Evolutionary conservation across 148 eudicot genomes (phyloP).

Genomic region (Euryodendron excelsum): DNA sequence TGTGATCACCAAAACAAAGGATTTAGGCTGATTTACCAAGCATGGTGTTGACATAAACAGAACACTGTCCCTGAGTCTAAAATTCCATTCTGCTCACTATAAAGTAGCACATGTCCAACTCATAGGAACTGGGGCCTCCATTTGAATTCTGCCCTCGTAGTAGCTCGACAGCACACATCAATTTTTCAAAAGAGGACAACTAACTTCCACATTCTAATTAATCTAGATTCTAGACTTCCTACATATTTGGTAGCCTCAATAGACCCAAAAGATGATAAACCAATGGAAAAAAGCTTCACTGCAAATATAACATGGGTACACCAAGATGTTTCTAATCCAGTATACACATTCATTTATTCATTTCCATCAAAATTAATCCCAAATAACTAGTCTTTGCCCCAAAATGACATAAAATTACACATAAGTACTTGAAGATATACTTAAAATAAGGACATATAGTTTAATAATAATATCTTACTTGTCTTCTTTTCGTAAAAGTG

Average conservation of each 20-base stretch:
- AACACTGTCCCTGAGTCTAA: too few relatives aligned
- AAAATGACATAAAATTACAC: background rate
- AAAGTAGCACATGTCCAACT: background rate
- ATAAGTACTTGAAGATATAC: background rate
- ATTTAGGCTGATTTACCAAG: background rate
- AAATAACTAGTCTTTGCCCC: background rate
- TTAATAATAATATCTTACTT: background rate
- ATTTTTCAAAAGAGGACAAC: background rate
- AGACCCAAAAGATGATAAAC: background rate
- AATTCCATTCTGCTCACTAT: too few relatives aligned
- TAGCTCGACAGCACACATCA: background rate
- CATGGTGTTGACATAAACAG: background rate
- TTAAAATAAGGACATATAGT: background rate
- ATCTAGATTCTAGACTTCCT: background rate
- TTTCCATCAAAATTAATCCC: background rate
- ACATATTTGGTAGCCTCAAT: background rate
- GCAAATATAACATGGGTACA: background rate
- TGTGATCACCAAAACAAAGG: background rate
- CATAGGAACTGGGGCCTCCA: background rate
- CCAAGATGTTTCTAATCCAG: background rate
- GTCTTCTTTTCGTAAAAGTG: background rate
- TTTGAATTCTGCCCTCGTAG: background rate
- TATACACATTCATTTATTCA: background rate
- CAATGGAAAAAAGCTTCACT: background rate
- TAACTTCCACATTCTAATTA: background rate